Percentiles rank a stretch among this genome's conserved stretches.
Evolutionary conservation across 1,284 basidiomycete species (phyloP).

Genomic region (Xanthoconium separans): DNA sequence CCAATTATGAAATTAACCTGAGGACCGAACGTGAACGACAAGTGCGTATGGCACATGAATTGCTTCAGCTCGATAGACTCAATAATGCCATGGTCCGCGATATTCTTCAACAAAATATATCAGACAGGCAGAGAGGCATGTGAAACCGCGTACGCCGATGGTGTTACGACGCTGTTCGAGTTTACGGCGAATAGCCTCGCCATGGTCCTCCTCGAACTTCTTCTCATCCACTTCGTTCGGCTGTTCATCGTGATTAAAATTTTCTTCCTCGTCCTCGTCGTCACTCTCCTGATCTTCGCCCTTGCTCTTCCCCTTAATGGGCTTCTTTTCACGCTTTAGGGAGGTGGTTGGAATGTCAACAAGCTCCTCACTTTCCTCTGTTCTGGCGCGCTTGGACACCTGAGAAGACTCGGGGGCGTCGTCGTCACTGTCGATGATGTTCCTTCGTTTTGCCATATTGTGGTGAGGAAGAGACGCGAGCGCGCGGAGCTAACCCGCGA

Average conservation of each 20-base stretch:
- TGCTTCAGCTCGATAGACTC: conserved; percentile 85
- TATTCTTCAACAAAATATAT: conserved; percentile 44
- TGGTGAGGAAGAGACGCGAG: conserved; percentile 10
- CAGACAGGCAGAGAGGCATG: background rate
- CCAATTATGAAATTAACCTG: conserved; percentile 99
- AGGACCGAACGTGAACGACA: conserved; percentile 80
- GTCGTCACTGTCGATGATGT: conserved; percentile 25
- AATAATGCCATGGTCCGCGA: conserved; percentile 86
- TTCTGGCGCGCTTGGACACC: conserved; percentile 32
- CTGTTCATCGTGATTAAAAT: conserved; percentile 28
- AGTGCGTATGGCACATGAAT: conserved; percentile 95
- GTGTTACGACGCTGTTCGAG: conserved; percentile 53
- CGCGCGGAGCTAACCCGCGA: conserved; percentile 22
- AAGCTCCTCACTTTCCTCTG: conserved; percentile 23
- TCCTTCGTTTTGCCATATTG: conserved; percentile 32
- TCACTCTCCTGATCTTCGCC: conserved; percentile 34
- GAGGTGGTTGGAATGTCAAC: conserved; percentile 7
- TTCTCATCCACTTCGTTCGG: conserved; percentile 52
- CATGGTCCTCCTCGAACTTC: conserved; percentile 59
- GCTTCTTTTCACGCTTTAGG: conserved; percentile 13
- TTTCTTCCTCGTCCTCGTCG: conserved; percentile 33
- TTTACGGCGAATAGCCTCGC: conserved; percentile 52
- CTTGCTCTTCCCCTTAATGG: conserved; percentile 19
- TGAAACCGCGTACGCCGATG: conserved; percentile 50
- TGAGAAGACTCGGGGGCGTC: conserved; percentile 26